Conservation (phyloP, 164 flowering plant genomes). For the Tetracentron sinense region DNA sequence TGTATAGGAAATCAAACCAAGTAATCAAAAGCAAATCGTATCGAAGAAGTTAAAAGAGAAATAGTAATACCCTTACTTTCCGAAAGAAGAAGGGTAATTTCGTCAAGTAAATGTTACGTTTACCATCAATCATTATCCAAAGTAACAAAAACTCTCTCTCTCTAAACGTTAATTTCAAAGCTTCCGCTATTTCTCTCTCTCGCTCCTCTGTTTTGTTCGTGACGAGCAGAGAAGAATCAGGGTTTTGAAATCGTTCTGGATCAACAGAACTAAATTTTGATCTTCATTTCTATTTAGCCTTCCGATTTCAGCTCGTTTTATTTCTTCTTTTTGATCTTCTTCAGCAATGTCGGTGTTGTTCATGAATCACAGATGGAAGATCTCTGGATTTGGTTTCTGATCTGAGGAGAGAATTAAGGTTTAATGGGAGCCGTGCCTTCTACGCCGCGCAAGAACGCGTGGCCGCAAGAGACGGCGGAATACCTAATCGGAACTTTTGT, state of each 20-base stretch:
- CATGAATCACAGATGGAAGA: not conserved
- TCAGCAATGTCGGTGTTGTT: constrained; percentile 4
- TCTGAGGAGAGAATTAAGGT: not conserved
- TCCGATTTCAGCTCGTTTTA: not conserved
- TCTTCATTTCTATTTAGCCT: not conserved
- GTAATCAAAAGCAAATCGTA: no score
- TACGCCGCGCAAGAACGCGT: constrained; percentile 54
- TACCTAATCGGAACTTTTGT: constrained; percentile 67
- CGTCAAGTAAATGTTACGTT: no score
- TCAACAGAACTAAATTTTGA: constrained; percentile 17
- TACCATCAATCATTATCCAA: no score
- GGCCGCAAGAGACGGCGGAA: constrained; percentile 70
- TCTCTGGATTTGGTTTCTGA: constrained; percentile 12
- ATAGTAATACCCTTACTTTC: no score
- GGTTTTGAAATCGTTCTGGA: constrained; percentile 1
- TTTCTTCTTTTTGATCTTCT: not conserved
- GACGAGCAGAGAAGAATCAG: constrained; percentile 5
- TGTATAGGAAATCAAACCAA: no score
- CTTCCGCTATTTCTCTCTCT: constrained; percentile 16
- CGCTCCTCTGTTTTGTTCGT: not conserved
- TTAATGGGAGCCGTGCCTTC: constrained; percentile 85
- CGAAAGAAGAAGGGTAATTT: no score
- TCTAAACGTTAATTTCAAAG: no score
- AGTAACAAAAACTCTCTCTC: no score
- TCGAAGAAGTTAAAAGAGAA: no score